Base-by-base conservation (phyloP, 148 eudicot genomes). In the Rhododendron mucronatum region DNA sequence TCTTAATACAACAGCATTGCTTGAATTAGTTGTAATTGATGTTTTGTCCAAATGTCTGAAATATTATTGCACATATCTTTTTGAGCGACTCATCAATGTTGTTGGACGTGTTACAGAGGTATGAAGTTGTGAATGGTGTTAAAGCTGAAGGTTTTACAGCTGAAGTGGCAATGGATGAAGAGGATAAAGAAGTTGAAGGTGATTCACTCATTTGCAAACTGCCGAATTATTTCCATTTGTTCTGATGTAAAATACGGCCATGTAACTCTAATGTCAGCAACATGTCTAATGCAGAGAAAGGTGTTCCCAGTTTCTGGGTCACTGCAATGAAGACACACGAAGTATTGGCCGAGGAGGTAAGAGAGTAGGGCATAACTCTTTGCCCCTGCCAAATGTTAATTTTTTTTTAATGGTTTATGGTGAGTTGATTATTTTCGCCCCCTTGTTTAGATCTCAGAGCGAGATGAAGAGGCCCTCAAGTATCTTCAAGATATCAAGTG, bases 251-350 rank as follows among this genome's bases (percentile, higher is more conserved):
- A 26, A 61, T 65, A 26, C 18, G 41, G 41, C 33, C 39, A 35
- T 83, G 16, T 26, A 20, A 12, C 7, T 18, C 20, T 84, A 5
- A 23, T 20, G 35, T 84, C 75, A 26, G 23, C 77, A 4, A 84
- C 2, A 2, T 35, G 11, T 83, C 35, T 21, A 44, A 44, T 89
- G 87, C 94, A 95, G 99, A 90, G 86, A 97, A 95, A 90, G 99
- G 99, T 55, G 99, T 97, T 82, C 98, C 98, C 12, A 86, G 87
- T 84, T 95, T 95, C 82, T 97, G 98, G 99, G 84, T 97, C 20
- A 93, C 90, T 81, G 99, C 99, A 77, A 88, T 94, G 98, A 95
- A 94, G 92, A 96, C 92, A 78, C 91, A 95, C 87, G 99, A 95
- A 87, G 87, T 94, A 86, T 88, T 95, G 92, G 92, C 96, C 5